Evolutionary conservation across 192 early-diverging fungal genomes (phyloP), one percentile per base, ranked within the genome.

Genomic region (Irineochytrium annulatum): DNA sequence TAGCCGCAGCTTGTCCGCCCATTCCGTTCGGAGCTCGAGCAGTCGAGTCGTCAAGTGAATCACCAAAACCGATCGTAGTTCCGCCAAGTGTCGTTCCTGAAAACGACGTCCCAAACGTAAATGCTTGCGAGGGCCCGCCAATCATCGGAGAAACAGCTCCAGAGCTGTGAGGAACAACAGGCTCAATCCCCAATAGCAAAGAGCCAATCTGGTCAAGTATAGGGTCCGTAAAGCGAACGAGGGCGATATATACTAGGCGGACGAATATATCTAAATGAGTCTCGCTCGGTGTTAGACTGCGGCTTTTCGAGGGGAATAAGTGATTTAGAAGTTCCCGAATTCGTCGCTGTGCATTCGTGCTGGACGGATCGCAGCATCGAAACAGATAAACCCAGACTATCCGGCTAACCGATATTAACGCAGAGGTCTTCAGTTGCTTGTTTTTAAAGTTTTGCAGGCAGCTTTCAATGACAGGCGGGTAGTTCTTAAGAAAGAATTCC

Each of bases 381-480:
- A 93, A 97, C 20, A 98, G 67, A 63, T 93, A 95, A 14, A 91
- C 89, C 97, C 97, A 99, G 20, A 93, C 64, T 41, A 98, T 73
- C 3, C 92, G 86, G 30, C 82, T 71, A 1, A 95, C 71, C 45
- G 87, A 93, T 5, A 84, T 83, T 54, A 99, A 66, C 0, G 91
- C 86, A 17, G 92, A 81, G 19, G 78, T 45, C 24, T 67, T 61
- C 43, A 74, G 24, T 14, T 54, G 29, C 32, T 69, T 68, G 27
- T 64, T 56, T 3, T 65, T 63, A 4, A 77, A 55, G 26, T 73
- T 65, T 27, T 71, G 69, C 11, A 77, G 20, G 57, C 69, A 65
- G 1, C 73, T 45, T 20, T 81, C 73, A 51, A 71, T 63, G 24
- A 72, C 60, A 31, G 60, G 34, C 16, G 76, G 63, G 85, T 89